phyloP scores from a whole-genome alignment of 2,329 filamentous ascomycete species.

The Penicillium sp. region DNA sequence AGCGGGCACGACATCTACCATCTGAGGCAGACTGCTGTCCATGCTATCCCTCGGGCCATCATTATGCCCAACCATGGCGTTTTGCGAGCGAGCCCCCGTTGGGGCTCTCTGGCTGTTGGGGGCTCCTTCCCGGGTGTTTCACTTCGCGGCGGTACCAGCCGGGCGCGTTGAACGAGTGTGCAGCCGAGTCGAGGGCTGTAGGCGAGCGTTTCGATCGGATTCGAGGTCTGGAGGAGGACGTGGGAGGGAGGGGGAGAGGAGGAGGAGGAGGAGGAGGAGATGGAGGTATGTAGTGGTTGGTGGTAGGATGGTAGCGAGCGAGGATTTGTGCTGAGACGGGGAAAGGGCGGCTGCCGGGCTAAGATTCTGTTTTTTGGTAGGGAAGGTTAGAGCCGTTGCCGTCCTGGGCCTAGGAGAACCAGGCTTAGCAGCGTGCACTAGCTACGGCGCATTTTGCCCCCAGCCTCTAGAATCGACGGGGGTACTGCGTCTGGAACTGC shows the following conservation, averaged over 20 bases:
- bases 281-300: background rate
- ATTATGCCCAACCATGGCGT: constrained; percentile 37
- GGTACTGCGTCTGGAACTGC: no score
- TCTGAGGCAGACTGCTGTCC: constrained; percentile 6
- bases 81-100: constrained; percentile 31
- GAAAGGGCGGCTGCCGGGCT: background rate
- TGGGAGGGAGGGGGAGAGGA: background rate
- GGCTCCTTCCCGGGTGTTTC: background rate
- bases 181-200: background rate
- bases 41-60: constrained; percentile 26
- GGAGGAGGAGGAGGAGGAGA: background rate
- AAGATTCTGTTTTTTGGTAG: background rate
- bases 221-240: background rate
- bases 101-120: constrained; percentile 10
- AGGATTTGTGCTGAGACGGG: background rate
- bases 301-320: background rate
- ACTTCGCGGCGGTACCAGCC: constrained; percentile 7
- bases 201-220: background rate
- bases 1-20: constrained; percentile 11
- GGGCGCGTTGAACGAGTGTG: background rate
- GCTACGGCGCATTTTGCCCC: no score
- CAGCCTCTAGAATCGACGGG: no score
- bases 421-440: background rate
- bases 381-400: background rate
- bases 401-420: background rate